phyloP scores from a whole-genome alignment of 176 grass and related monocot species.

The Musa itinerans region DNA sequence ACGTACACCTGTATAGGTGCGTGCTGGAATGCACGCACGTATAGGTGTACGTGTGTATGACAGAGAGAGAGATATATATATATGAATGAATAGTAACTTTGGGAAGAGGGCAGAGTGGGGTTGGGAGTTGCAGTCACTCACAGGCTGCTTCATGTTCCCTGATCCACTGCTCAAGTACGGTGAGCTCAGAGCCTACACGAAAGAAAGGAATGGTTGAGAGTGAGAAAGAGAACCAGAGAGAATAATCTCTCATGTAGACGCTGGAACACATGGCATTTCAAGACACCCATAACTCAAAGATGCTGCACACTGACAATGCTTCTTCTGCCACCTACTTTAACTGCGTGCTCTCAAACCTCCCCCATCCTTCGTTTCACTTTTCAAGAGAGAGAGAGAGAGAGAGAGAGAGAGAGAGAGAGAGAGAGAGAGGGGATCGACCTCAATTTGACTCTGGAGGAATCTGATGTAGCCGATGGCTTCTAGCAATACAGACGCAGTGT shows the following conservation, averaged over 20 bases:
- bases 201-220: slow-evolving; percentile 26
- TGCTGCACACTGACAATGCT: slow-evolving; percentile 19
- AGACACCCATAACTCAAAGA: slow-evolving; percentile 28
- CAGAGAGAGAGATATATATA: slow-evolving; percentile 15
- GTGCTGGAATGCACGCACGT: not conserved
- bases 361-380: not conserved
- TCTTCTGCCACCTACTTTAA: slow-evolving; percentile 41
- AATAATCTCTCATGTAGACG: not conserved
- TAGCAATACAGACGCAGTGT: slow-evolving; percentile 96
- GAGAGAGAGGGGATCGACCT: not conserved
- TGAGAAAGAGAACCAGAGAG: not conserved
- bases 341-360: slow-evolving; percentile 59
- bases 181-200: slow-evolving; percentile 54
- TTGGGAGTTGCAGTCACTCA: slow-evolving; percentile 16
- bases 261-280: slow-evolving; percentile 33
- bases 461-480: slow-evolving; percentile 96
- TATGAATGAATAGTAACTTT: no score
- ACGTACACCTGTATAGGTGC: no score
- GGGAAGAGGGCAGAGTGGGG: slow-evolving; percentile 10
- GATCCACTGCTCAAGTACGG: slow-evolving; percentile 50
- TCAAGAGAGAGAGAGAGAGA: slow-evolving; percentile 5
- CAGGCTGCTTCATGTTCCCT: slow-evolving; percentile 29
- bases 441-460: slow-evolving; percentile 17
- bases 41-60: not conserved
- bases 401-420: slow-evolving; percentile 7